Evolutionary conservation across 2,329 filamentous ascomycete genomes (phyloP).

Genomic region (Claviceps sp.): DNA sequence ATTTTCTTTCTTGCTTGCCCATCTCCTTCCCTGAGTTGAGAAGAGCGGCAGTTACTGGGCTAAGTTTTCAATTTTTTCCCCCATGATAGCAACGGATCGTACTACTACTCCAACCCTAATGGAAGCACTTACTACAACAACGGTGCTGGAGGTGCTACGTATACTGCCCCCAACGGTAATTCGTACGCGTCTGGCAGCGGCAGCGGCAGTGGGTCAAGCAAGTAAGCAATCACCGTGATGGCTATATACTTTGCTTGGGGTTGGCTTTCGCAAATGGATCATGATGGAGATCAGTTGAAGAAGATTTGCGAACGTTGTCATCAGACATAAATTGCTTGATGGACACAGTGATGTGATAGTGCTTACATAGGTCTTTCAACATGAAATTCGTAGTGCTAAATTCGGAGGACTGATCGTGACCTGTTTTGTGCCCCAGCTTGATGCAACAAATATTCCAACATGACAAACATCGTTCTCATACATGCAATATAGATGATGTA

Average conservation of each 20-base stretch:
- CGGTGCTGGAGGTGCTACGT: constrained; percentile 43
- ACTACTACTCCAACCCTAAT: constrained; percentile 60
- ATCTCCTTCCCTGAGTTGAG: too few relatives aligned
- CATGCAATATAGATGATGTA: background rate
- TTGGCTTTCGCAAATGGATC: background rate
- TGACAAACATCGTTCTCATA: background rate
- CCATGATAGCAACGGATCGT: constrained; percentile 43
- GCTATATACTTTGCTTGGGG: too few relatives aligned
- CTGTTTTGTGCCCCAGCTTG: background rate
- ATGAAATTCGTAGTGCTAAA: background rate
- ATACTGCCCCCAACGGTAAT: constrained; percentile 35
- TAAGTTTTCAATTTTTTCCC: too few relatives aligned
- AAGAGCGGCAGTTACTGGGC: too few relatives aligned
- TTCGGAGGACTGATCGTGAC: background rate
- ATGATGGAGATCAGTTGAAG: background rate
- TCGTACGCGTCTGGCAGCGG: background rate
- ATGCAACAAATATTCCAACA: background rate
- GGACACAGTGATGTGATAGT: background rate
- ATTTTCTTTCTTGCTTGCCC: background rate
- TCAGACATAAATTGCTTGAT: background rate
- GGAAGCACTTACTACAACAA: constrained; percentile 56
- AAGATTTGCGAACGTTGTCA: background rate
- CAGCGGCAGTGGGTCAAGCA: background rate
- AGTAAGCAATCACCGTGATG: background rate
- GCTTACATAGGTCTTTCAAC: background rate